These are phyloP conservation scores for Colletotrichum tamarilloi DNA, from an alignment of 2,329 filamentous ascomycete genomes.

Conservation along the genomic window DNA sequence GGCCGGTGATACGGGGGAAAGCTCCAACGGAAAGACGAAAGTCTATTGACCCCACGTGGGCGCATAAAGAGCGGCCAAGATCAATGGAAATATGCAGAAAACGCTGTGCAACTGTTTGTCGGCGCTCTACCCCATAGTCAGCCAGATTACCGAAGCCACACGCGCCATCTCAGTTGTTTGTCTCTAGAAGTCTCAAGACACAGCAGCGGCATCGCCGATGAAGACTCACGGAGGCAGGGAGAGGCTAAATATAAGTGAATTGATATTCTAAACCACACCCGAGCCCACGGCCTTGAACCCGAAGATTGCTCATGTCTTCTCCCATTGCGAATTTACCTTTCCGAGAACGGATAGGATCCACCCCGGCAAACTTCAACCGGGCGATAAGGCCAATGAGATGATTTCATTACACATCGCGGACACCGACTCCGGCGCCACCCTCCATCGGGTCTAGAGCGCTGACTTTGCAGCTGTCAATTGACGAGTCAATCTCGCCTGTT, in stretches of 20 bases:
- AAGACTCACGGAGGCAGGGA: neutral
- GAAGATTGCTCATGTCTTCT: neutral
- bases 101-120: neutral
- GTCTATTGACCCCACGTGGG: neutral
- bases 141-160: neutral
- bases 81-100: neutral
- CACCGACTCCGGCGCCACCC: neutral
- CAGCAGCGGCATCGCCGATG: neutral
- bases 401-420: slow-evolving; percentile 21
- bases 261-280: too few relatives aligned
- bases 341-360: neutral
- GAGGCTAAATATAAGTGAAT: too few relatives aligned
- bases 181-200: neutral
- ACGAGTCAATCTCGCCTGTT: neutral
- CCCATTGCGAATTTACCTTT: neutral
- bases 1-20: neutral
- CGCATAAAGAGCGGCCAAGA: neutral
- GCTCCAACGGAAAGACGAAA: neutral
- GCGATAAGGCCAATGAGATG: slow-evolving; percentile 6
- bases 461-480: neutral
- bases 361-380: neutral
- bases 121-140: neutral
- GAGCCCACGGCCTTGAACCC: neutral
- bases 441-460: slow-evolving; percentile 2
- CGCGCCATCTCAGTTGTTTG: neutral